Percentiles rank a stretch among this genome's conserved stretches.
These are phyloP conservation scores for Oldenlandia corymbosa DNA, from an alignment of 257 asterid genomes.

Conservation along the genomic window DNA sequence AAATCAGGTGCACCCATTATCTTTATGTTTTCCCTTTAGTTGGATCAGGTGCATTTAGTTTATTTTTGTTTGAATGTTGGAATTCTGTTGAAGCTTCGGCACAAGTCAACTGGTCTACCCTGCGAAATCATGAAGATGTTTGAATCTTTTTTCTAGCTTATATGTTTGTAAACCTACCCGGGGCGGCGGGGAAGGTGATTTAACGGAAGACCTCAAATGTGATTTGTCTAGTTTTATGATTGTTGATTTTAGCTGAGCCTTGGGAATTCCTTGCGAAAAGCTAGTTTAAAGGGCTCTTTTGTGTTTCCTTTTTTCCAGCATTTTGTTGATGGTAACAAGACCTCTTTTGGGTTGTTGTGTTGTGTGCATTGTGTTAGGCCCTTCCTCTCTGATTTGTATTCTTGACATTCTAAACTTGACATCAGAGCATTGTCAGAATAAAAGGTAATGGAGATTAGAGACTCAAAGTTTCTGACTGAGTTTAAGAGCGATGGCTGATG, in stretches of 20 bases:
- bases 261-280: not conserved
- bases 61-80: not conserved
- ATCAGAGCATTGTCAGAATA: too few species aligned
- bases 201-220: too few species aligned
- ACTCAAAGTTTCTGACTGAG: not conserved
- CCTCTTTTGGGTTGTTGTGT: not conserved
- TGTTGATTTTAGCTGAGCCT: not conserved
- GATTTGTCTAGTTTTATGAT: not conserved
- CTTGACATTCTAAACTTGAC: not conserved
- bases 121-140: not conserved
- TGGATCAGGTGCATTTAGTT: not conserved
- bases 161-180: too few species aligned
- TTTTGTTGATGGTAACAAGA: not conserved
- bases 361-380: conserved; percentile 1
- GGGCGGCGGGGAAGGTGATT: not conserved
- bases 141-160: not conserved
- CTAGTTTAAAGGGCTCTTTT: not conserved
- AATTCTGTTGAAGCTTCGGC: not conserved
- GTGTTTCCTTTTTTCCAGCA: not conserved
- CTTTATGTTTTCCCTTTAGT: too few species aligned
- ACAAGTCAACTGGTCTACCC: not conserved
- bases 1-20: conserved; percentile 4
- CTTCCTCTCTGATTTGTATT: too few species aligned
- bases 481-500: not conserved
- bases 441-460: not conserved